Evolutionary conservation across 768 basidiomycete species (phyloP).

Genomic region (Tremella yokohamensis): DNA sequence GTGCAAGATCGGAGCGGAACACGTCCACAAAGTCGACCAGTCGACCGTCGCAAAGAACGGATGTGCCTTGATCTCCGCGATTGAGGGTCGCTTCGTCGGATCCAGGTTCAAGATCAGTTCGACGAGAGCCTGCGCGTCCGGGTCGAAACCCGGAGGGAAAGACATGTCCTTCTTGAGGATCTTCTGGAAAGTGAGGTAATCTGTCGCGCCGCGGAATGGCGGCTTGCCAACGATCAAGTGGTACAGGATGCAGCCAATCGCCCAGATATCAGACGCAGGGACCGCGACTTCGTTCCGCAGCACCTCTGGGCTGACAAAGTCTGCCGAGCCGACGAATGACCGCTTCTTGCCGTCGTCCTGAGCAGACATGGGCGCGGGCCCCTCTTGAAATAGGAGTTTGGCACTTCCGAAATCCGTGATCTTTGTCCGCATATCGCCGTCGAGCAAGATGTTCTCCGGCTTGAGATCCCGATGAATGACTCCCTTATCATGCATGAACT

Average conservation of each 20-base stretch:
- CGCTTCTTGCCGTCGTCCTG: constrained; percentile 52
- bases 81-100: constrained; percentile 35
- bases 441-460: constrained; percentile 68
- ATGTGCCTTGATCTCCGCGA: constrained; percentile 42
- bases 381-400: constrained; percentile 48
- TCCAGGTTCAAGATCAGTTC: constrained; percentile 60
- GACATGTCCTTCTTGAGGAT: constrained; percentile 82
- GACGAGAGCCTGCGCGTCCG: constrained; percentile 74
- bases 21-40: constrained; percentile 40
- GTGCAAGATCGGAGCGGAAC: constrained; percentile 32
- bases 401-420: constrained; percentile 98
- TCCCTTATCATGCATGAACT: constrained; percentile 84
- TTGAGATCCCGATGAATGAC: constrained; percentile 74
- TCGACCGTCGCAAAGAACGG: constrained; percentile 44
- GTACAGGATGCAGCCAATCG: constrained; percentile 86
- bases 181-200: constrained; percentile 92
- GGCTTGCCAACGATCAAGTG: constrained; percentile 89
- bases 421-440: constrained; percentile 78
- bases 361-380: not conserved
- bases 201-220: constrained; percentile 81
- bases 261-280: constrained; percentile 92
- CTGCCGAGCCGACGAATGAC: constrained; percentile 84
- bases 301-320: constrained; percentile 85
- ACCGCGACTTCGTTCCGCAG: constrained; percentile 67
- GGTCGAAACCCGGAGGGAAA: constrained; percentile 81